These are phyloP conservation scores for Irpex sp. DNA, from an alignment of 1,284 basidiomycete species.

Conservation along the genomic window DNA sequence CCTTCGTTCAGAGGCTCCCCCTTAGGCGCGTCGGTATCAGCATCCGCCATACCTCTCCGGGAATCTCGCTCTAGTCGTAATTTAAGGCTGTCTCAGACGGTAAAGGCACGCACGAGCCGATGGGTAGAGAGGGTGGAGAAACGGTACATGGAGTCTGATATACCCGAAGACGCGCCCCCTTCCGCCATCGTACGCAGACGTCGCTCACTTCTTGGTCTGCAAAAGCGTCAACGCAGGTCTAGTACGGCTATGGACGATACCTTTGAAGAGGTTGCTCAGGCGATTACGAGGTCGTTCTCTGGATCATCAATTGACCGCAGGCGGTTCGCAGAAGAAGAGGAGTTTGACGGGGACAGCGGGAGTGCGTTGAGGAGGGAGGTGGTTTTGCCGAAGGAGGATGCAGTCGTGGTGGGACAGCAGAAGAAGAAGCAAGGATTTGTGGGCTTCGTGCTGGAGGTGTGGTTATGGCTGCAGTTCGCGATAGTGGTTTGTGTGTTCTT, in stretches of 20 bases:
- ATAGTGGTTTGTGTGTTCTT: slow-evolving; percentile 70
- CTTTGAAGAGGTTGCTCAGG: slow-evolving; percentile 20
- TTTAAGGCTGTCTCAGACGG: slow-evolving; percentile 46
- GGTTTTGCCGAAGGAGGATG: not conserved
- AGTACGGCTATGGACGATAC: slow-evolving; percentile 20
- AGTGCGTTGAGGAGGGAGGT: not conserved
- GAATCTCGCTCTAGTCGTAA: slow-evolving; percentile 23
- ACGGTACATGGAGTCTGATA: slow-evolving; percentile 1
- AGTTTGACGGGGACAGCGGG: not conserved
- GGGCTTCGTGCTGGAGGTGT: slow-evolving; percentile 57
- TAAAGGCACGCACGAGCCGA: slow-evolving; percentile 44
- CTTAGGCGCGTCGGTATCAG: not conserved
- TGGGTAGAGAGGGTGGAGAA: slow-evolving; percentile 41
- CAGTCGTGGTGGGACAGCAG: slow-evolving; percentile 11
- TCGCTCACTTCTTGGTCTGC: not conserved
- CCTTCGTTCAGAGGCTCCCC: not conserved
- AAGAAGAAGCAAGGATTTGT: slow-evolving; percentile 34
- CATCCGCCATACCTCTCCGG: not conserved
- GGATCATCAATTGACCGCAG: not conserved
- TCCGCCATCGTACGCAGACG: not conserved
- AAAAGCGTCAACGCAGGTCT: slow-evolving; percentile 7
- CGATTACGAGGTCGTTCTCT: slow-evolving; percentile 18
- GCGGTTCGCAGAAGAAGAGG: not conserved
- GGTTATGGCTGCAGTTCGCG: slow-evolving; percentile 75
- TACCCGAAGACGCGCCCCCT: not conserved